phyloP scores from a whole-genome alignment of 306 rosid genomes.

The Quercus variabilis region DNA sequence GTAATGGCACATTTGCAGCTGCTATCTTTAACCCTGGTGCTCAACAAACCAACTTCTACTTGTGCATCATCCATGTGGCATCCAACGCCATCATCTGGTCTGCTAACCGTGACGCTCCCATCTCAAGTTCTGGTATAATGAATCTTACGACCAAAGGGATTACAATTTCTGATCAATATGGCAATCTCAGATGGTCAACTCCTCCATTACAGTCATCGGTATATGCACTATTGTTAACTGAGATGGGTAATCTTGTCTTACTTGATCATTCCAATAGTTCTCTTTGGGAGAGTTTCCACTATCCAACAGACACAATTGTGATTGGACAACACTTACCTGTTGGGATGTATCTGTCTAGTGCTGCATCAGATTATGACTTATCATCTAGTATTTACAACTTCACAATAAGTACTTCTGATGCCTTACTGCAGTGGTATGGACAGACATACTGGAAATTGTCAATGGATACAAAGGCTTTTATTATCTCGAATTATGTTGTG shows the following conservation, averaged over 20 bases:
- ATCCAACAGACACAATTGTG: constrained; percentile 89
- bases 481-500: constrained; percentile 34
- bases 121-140: constrained; percentile 59
- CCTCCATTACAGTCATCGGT: constrained; percentile 49
- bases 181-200: constrained; percentile 70
- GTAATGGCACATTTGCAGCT: constrained; percentile 56
- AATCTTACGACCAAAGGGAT: constrained; percentile 48
- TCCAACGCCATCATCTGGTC: constrained; percentile 78
- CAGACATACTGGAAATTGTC: constrained; percentile 86
- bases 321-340: constrained; percentile 58
- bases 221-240: constrained; percentile 46
- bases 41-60: constrained; percentile 49
- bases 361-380: constrained; percentile 41
- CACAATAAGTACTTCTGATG: constrained; percentile 50
- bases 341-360: constrained; percentile 48
- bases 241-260: constrained; percentile 71
- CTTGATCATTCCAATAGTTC: constrained; percentile 59
- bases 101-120: constrained; percentile 59
- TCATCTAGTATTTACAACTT: constrained; percentile 59
- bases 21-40: constrained; percentile 50
- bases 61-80: constrained; percentile 65
- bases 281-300: constrained; percentile 84
- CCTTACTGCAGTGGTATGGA: constrained; percentile 61
- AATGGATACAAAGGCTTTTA: constrained; percentile 37
- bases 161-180: constrained; percentile 33